phyloP scores from a whole-genome alignment of 2,329 filamentous ascomycete species.

The Exophiala sideris region DNA sequence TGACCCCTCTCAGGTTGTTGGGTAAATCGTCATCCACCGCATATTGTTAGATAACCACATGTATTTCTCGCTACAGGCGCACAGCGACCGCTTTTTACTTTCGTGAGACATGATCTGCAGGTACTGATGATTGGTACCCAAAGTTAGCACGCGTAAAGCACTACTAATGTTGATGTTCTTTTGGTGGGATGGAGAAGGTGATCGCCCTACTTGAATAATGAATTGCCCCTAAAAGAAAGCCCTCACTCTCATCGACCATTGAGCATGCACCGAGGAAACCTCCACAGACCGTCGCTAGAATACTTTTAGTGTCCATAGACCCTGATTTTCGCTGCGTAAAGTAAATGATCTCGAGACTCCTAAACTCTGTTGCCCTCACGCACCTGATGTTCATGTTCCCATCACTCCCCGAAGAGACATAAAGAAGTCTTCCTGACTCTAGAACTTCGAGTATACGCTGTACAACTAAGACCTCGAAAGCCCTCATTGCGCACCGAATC shows the following conservation, averaged over 20 bases:
- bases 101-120: too few species aligned
- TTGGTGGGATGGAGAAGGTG: too few species aligned
- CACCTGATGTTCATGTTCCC: background rate
- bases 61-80: too few species aligned
- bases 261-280: background rate
- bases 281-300: background rate
- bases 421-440: background rate
- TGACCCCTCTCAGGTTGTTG: too few species aligned
- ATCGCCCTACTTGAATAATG: too few species aligned
- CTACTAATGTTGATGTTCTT: too few species aligned
- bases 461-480: background rate
- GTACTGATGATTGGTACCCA: too few species aligned
- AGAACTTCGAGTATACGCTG: background rate
- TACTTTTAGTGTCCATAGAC: background rate
- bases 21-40: too few species aligned
- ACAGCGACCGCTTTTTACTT: too few species aligned
- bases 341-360: background rate
- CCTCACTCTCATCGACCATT: background rate
- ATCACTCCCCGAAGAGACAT: background rate
- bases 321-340: background rate
- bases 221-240: too few species aligned
- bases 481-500: background rate
- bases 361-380: background rate
- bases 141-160: too few species aligned
- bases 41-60: too few species aligned